Conservation (phyloP, 371 early-diverging fungal genomes). For the Apophysomyces elegans region DNA sequence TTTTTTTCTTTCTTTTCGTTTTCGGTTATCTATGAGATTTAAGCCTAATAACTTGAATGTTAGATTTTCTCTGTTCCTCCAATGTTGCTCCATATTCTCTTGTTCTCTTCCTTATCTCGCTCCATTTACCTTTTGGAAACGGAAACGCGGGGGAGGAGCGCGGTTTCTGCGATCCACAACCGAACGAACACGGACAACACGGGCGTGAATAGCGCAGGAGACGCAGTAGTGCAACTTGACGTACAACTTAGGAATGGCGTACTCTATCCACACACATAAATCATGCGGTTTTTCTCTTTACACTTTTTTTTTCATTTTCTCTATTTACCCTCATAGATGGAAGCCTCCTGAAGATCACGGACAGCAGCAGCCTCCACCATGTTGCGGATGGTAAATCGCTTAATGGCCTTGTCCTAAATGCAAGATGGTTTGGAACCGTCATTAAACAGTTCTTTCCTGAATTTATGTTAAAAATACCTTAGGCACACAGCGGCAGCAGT, state of each 20-base stretch:
- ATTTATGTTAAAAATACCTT: slow-evolving; percentile 54
- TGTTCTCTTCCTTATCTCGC: neutral
- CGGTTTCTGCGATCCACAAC: slow-evolving; percentile 88
- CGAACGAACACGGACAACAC: slow-evolving; percentile 96
- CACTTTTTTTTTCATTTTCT: neutral
- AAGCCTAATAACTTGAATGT: neutral
- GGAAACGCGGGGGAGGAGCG: slow-evolving; percentile 87
- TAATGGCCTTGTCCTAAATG: slow-evolving; percentile 96
- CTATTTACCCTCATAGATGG: slow-evolving; percentile 81
- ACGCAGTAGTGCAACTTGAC: slow-evolving; percentile 97
- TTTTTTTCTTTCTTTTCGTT: too few species aligned
- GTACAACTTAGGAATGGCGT: slow-evolving; percentile 97
- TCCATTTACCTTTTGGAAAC: slow-evolving; percentile 62
- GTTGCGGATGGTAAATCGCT: slow-evolving; percentile 95
- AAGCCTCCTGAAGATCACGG: slow-evolving; percentile 94
- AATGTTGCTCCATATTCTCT: neutral
- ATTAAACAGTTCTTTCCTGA: neutral
- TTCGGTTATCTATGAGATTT: neutral
- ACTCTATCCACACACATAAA: slow-evolving; percentile 50
- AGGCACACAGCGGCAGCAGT: slow-evolving; percentile 97
- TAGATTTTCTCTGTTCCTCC: neutral
- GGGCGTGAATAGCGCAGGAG: slow-evolving; percentile 97
- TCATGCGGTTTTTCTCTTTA: neutral
- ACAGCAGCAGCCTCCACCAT: slow-evolving; percentile 97
- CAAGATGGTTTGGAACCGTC: neutral